Conservation (phyloP, 2,329 filamentous ascomycete genomes). For the Colletotrichum sojae region DNA sequence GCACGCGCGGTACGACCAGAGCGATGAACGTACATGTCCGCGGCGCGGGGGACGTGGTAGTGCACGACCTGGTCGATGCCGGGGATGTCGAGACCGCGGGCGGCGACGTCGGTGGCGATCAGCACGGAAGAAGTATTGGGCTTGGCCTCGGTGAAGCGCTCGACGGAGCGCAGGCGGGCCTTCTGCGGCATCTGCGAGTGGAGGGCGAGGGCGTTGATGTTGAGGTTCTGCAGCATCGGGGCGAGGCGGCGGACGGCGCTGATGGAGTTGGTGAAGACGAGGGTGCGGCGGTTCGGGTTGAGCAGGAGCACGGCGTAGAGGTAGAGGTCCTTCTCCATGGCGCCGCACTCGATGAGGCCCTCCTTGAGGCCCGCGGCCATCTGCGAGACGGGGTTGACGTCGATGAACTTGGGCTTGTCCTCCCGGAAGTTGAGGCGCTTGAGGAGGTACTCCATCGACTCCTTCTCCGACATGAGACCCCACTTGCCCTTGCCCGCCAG, state of each 20-base stretch:
- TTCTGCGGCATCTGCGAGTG: conserved; percentile 98
- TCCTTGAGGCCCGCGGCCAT: conserved; percentile 91
- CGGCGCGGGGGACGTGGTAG: conserved; percentile 93
- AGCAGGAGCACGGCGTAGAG: conserved; percentile 90
- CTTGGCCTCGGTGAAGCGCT: conserved; percentile 82
- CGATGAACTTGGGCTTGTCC: conserved; percentile 88
- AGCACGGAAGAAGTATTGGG: conserved; percentile 74
- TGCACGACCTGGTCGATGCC: conserved; percentile 91
- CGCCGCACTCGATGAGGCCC: conserved; percentile 90
- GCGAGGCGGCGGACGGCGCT: conserved; percentile 89
- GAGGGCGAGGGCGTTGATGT: conserved; percentile 81
- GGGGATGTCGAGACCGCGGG: conserved; percentile 93
- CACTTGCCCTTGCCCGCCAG: conserved; percentile 81
- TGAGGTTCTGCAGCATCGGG: conserved; percentile 86
- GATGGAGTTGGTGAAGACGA: conserved; percentile 98
- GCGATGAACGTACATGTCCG: conserved; percentile 95
- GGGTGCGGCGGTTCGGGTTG: conserved; percentile 82
- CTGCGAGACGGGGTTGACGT: conserved; percentile 89
- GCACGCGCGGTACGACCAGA: conserved; percentile 95
- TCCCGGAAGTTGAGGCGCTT: conserved; percentile 91
- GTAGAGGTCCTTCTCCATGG: conserved; percentile 97
- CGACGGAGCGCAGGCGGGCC: conserved; percentile 90
- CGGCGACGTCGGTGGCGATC: conserved; percentile 93
- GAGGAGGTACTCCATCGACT: conserved; percentile 93
- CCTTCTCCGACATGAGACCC: conserved; percentile 72